These are phyloP conservation scores for Arctium minus DNA, from an alignment of 129 eudicot species.

Conservation along the genomic window DNA sequence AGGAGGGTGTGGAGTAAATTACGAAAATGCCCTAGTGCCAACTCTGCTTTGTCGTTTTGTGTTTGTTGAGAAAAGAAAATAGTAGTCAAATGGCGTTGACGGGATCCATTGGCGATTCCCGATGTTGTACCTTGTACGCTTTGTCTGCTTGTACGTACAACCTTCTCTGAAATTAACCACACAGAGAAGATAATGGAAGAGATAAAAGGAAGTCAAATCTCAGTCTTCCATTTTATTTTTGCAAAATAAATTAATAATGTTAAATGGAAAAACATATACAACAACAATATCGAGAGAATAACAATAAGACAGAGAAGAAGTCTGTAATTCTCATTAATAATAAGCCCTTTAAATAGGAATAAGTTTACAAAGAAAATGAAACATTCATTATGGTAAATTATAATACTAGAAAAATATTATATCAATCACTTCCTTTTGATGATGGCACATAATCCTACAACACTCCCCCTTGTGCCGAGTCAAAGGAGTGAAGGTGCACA, in stretches of 20 bases:
- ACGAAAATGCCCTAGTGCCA: conserved; percentile 14
- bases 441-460: too few species aligned
- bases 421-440: too few species aligned
- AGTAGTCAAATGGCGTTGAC: conserved; percentile 74
- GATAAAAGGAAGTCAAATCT: neutral
- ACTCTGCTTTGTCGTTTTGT: conserved; percentile 14
- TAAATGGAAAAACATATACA: too few species aligned
- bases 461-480: too few species aligned
- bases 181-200: conserved; percentile 1
- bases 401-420: too few species aligned
- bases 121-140: conserved; percentile 15
- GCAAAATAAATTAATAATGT: neutral
- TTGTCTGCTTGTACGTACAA: conserved; percentile 24
- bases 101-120: conserved; percentile 50
- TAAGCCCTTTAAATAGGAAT: too few species aligned
- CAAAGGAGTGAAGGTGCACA: too few species aligned
- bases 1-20: neutral
- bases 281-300: too few species aligned
- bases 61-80: neutral
- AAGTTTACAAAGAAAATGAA: too few species aligned
- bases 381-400: too few species aligned
- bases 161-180: neutral
- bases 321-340: too few species aligned
- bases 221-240: neutral
- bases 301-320: too few species aligned